Evolutionary conservation across 1,284 basidiomycete species (phyloP).

Genomic region (Marasmius sp.): DNA sequence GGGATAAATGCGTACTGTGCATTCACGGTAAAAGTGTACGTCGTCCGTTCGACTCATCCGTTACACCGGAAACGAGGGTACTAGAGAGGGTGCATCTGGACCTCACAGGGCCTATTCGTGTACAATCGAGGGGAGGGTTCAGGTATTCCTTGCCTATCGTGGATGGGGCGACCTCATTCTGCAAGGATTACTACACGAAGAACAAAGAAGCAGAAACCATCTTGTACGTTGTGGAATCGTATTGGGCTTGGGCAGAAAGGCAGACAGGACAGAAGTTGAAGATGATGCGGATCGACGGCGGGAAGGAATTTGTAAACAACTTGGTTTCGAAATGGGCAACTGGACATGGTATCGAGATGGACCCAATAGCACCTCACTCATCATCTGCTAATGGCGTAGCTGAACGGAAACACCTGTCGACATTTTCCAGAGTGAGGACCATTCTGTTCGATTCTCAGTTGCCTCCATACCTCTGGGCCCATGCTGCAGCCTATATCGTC

Average conservation of each 20-base stretch:
- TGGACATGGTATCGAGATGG: slow-evolving; percentile 15
- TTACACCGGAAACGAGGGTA: neutral
- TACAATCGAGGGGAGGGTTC: neutral
- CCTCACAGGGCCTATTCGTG: neutral
- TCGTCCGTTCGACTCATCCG: slow-evolving; percentile 4
- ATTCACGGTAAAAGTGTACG: neutral
- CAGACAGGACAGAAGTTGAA: neutral
- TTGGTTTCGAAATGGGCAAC: slow-evolving; percentile 8
- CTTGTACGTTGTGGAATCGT: neutral
- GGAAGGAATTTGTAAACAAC: neutral
- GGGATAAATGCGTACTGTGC: slow-evolving; percentile 3
- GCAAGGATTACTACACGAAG: neutral
- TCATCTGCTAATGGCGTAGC: slow-evolving; percentile 6
- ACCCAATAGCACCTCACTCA: slow-evolving; percentile 17
- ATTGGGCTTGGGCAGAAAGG: neutral
- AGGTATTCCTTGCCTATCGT: neutral
- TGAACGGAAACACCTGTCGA: neutral
- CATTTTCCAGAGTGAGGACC: neutral
- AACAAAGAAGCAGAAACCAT: neutral
- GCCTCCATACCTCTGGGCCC: slow-evolving; percentile 12
- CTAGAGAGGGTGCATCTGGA: neutral
- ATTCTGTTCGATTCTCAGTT: slow-evolving; percentile 2
- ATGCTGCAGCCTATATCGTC: slow-evolving; percentile 11
- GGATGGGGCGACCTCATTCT: neutral
- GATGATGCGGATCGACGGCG: neutral